Evolutionary conservation across 495 filamentous ascomycete species (phyloP).

Genomic region (Hypoxylon fuscum): DNA sequence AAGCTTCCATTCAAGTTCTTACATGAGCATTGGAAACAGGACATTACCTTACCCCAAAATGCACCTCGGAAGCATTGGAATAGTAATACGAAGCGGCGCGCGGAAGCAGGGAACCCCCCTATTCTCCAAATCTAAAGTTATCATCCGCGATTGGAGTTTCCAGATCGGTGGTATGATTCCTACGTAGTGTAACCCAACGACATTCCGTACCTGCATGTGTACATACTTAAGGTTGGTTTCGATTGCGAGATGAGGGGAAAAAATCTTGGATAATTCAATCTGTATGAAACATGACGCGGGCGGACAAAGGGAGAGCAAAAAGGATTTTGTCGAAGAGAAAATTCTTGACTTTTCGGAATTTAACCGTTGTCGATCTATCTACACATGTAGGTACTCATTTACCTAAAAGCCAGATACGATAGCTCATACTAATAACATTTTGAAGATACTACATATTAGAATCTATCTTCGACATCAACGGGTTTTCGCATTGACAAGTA

Average conservation of each 20-base stretch:
- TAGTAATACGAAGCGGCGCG: background rate
- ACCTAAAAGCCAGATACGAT: no score
- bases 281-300: constrained; percentile 22
- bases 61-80: constrained; percentile 1
- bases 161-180: constrained; percentile 29
- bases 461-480: no score
- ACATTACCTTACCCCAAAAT: background rate
- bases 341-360: background rate
- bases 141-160: constrained; percentile 16
- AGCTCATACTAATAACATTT: no score
- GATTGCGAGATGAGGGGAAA: background rate
- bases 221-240: no score
- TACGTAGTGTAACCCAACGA: constrained; percentile 14
- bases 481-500: background rate
- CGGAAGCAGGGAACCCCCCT: constrained; percentile 5
- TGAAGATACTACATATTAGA: no score
- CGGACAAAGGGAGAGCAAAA: constrained; percentile 1
- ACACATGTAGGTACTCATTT: no score
- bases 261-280: constrained; percentile 10
- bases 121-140: constrained; percentile 2
- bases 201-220: constrained; percentile 7
- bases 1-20: no score
- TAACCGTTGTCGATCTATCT: no score
- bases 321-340: background rate
- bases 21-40: no score